Conservation (phyloP, 176 grass and related monocot species). For the Oryza officinalis region DNA sequence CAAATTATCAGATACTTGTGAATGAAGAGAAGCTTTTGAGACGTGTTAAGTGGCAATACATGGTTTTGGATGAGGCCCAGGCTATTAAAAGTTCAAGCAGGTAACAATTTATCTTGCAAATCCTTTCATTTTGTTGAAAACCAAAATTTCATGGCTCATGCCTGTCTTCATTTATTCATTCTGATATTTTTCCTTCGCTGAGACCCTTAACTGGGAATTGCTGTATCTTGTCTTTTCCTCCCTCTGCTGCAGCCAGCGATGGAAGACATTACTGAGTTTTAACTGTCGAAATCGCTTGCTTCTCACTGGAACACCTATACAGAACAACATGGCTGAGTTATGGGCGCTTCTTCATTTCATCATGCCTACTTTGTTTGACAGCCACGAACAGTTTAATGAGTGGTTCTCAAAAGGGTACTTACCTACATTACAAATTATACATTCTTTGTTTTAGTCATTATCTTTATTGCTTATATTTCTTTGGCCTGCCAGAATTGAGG, state of each 20-base stretch:
- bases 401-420: constrained; percentile 99
- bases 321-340: constrained; percentile 99
- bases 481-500: constrained; percentile 70
- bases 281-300: constrained; percentile 99
- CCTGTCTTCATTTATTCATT: constrained; percentile 15
- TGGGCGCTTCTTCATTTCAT: constrained; percentile 99
- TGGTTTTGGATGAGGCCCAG: constrained; percentile 99
- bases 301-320: constrained; percentile 97
- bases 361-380: constrained; percentile 99
- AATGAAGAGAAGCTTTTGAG: constrained; percentile 95
- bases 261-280: constrained; percentile 96
- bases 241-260: constrained; percentile 77
- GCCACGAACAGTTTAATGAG: constrained; percentile 98
- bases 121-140: background rate
- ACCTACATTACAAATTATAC: constrained; percentile 12
- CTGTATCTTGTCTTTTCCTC: constrained; percentile 17
- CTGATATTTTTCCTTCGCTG: background rate
- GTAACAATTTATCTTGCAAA: constrained; percentile 44
- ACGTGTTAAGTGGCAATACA: constrained; percentile 98
- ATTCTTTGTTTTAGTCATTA: constrained; percentile 40
- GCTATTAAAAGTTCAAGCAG: constrained; percentile 99
- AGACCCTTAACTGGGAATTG: background rate
- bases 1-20: constrained; percentile 98
- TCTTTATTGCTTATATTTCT: constrained; percentile 40
- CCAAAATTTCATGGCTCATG: background rate